Evolutionary conservation across 2,329 filamentous ascomycete species (phyloP).

Genomic region (Ilyonectria mors-panacis): DNA sequence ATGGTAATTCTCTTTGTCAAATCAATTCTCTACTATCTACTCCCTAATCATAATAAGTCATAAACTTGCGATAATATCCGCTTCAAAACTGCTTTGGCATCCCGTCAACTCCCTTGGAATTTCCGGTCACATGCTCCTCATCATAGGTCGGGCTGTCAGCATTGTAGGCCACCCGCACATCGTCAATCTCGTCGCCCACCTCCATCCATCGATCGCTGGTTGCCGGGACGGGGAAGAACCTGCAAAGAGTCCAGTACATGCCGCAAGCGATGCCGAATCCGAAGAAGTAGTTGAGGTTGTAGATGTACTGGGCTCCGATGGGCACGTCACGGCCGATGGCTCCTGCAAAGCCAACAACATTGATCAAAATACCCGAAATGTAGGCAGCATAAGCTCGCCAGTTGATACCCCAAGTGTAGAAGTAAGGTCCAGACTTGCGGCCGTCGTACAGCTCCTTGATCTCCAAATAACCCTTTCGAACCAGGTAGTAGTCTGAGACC

Average conservation of each 20-base stretch:
- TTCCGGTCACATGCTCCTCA: conserved; percentile 51
- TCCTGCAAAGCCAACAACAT: conserved; percentile 91
- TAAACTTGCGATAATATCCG: background rate
- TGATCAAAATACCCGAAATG: conserved; percentile 86
- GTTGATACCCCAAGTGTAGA: conserved; percentile 80
- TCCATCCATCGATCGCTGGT: conserved; percentile 85
- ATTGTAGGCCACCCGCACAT: conserved; percentile 65
- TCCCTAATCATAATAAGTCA: background rate
- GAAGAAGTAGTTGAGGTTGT: conserved; percentile 91
- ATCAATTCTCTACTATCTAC: background rate
- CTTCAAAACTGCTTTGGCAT: conserved; percentile 33
- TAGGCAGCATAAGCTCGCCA: conserved; percentile 90
- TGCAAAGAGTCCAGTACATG: conserved; percentile 80
- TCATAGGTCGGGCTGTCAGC: conserved; percentile 56
- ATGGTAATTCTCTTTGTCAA: background rate
- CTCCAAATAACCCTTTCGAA: conserved; percentile 86
- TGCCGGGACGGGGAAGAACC: conserved; percentile 79
- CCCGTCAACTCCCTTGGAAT: conserved; percentile 33
- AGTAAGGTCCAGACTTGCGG: conserved; percentile 78
- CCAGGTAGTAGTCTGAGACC: conserved; percentile 87
- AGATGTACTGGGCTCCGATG: conserved; percentile 85
- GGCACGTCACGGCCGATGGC: conserved; percentile 82
- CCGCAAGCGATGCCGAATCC: conserved; percentile 80
- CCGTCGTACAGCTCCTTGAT: conserved; percentile 85
- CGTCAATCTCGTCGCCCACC: conserved; percentile 75